Evolutionary conservation across 1,284 basidiomycete species (phyloP).

Genomic region (Rhodotorula sp.): DNA sequence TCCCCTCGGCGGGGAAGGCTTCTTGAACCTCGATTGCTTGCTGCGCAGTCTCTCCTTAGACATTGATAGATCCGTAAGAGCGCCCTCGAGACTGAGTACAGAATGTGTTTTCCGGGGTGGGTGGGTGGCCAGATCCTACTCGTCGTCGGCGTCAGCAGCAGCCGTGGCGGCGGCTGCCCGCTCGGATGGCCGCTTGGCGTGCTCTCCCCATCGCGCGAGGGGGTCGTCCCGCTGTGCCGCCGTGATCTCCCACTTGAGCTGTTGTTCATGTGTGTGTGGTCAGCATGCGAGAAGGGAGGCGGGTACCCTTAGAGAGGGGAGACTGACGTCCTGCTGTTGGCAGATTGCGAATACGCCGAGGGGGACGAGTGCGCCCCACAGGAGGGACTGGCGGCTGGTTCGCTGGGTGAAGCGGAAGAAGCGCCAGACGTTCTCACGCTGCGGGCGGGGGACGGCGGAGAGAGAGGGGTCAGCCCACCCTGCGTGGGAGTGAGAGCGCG

Average conservation of each 20-base stretch:
- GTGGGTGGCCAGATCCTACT: constrained; percentile 1
- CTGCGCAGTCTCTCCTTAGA: no score
- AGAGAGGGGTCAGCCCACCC: not conserved
- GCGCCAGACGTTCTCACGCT: constrained; percentile 40
- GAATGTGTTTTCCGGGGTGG: no score
- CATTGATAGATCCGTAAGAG: not conserved
- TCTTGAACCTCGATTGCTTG: no score
- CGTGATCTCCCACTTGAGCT: constrained; percentile 40
- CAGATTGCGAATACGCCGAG: constrained; percentile 30
- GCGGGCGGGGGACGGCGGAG: not conserved
- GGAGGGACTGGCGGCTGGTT: constrained; percentile 37
- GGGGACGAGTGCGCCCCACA: constrained; percentile 41
- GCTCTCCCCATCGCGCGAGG: constrained; percentile 32
- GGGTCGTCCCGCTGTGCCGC: constrained; percentile 32
- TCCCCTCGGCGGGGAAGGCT: not conserved
- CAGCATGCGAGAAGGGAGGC: not conserved
- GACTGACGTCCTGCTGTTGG: constrained; percentile 32
- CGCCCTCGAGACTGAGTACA: no score
- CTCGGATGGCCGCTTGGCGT: constrained; percentile 18
- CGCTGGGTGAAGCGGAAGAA: constrained; percentile 44
- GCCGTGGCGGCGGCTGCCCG: constrained; percentile 15
- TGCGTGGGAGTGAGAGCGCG: not conserved
- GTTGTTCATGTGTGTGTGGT: constrained; percentile 1
- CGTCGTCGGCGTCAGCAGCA: constrained; percentile 26
- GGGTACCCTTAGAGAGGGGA: no score